Evolutionary conservation across 495 filamentous ascomycete genomes (phyloP), one percentile per base, ranked within the genome.

Genomic region (Penicillium nucicola): DNA sequence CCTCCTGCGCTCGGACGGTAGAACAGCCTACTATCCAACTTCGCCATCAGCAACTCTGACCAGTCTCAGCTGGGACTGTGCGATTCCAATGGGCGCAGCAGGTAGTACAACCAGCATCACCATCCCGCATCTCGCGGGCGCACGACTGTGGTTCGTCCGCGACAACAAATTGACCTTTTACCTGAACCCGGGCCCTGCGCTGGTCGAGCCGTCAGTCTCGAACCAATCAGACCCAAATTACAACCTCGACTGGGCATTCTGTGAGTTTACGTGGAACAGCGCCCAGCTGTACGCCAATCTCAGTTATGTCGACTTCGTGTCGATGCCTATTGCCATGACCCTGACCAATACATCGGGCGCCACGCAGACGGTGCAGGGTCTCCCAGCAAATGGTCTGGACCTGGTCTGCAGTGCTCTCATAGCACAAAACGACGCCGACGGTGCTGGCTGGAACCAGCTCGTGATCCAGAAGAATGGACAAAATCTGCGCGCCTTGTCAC

Each of bases 281-380:
- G 47, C 65, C 15, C 81, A 89, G 66, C 74, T 90, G 3, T 91
- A 85, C 60, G 85, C 80, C 42, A 91, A 91, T 58, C 86, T 90
- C 56, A 79, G 74, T 45, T 85, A 85, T 55, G 87, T 91, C 33
- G 87, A 91, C 68, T 90, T 90, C 58, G 80, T 87, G 34, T 71
- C 74, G 42, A 54, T 88, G 9, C 86, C 87, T 9, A 80, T 89
- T 43, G 77, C 83, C 6, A 69, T 91, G 33, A 66, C 76, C 23
- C 74, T 91, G 5, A 70, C 69, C 30, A 81, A 78, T 55, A 69
- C 74, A 3, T 65, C 72, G 8, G 80, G 79, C n/a, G 40, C 50
- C 3, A 72, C 64, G 1, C 77, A 85, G 54, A 66, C 70, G 22
- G 85, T 90, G 15, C 56, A 71, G 5, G 87, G 87, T 22, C 68